Conservation (phyloP, 2,329 filamentous ascomycete species). For the Xylaria sp. region DNA sequence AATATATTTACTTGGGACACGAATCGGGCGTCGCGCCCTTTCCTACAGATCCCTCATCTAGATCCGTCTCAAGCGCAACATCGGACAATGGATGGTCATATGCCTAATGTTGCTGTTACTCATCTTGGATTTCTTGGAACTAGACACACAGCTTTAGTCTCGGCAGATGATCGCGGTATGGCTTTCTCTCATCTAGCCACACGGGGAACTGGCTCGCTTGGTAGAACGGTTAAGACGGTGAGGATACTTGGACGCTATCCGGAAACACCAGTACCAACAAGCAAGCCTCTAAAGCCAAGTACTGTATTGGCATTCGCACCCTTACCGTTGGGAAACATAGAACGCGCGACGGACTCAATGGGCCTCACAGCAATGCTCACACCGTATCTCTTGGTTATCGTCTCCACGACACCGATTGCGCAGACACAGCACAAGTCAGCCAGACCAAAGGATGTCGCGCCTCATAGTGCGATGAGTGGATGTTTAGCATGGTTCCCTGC, state of each 20-base stretch:
- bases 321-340: slow-evolving; percentile 91
- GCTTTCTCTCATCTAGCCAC: slow-evolving; percentile 97
- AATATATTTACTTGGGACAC: slow-evolving; percentile 98
- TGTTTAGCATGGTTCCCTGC: slow-evolving; percentile 98
- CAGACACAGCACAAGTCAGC: slow-evolving; percentile 96
- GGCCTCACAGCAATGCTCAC: slow-evolving; percentile 95
- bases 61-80: slow-evolving; percentile 72
- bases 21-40: slow-evolving; percentile 81
- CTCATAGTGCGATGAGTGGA: slow-evolving; percentile 91
- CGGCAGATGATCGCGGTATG: slow-evolving; percentile 95
- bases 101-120: slow-evolving; percentile 79
- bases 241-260: slow-evolving; percentile 93
- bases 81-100: slow-evolving; percentile 81
- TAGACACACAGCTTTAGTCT: slow-evolving; percentile 91
- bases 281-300: slow-evolving; percentile 84
- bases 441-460: slow-evolving; percentile 87
- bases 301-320: slow-evolving; percentile 93
- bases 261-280: slow-evolving; percentile 67
- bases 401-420: slow-evolving; percentile 94
- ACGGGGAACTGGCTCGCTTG: slow-evolving; percentile 86
- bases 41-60: slow-evolving; percentile 85
- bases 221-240: slow-evolving; percentile 86
- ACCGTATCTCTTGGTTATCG: slow-evolving; percentile 93
- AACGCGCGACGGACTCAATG: slow-evolving; percentile 85
- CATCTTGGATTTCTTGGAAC: slow-evolving; percentile 96